These are phyloP conservation scores for Dactylonectria estremocensis DNA, from an alignment of 2,329 filamentous ascomycete genomes.

Conservation along the genomic window DNA sequence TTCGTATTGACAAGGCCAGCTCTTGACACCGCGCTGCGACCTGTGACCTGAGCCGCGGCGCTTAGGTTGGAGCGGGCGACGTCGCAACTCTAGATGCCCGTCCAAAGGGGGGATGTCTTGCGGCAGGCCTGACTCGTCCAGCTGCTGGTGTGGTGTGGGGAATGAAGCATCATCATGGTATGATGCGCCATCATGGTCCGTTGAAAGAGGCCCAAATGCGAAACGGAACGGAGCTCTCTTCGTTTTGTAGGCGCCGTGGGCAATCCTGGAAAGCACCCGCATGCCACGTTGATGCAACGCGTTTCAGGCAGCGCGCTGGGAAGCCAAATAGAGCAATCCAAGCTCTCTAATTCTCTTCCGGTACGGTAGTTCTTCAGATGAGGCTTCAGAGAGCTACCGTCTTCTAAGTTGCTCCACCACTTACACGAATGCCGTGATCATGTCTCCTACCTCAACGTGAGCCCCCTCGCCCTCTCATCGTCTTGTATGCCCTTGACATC, in stretches of 20 bases:
- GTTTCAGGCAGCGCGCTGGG: background rate
- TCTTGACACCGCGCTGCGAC: background rate
- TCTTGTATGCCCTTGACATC: conserved; percentile 31
- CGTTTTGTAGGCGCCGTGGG: background rate
- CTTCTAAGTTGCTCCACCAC: background rate
- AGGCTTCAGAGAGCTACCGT: background rate
- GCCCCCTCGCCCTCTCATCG: conserved; percentile 20
- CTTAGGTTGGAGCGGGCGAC: background rate
- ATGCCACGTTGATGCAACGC: background rate
- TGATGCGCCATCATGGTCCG: too few relatives aligned
- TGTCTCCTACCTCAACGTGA: conserved; percentile 25
- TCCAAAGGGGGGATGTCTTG: background rate
- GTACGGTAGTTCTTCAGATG: background rate
- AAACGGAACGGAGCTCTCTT: background rate
- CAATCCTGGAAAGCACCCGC: background rate
- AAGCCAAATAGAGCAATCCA: background rate
- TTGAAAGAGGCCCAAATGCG: background rate
- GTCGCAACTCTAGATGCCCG: background rate
- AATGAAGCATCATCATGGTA: too few relatives aligned
- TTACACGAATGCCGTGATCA: background rate
- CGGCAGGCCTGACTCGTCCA: background rate
- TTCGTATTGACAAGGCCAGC: background rate
- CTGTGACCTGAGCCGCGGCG: background rate
- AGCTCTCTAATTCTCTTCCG: background rate
- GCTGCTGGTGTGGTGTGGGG: background rate